Base-by-base conservation (phyloP, 805 yeast species). In the Cyberlindnera maritima region DNA sequence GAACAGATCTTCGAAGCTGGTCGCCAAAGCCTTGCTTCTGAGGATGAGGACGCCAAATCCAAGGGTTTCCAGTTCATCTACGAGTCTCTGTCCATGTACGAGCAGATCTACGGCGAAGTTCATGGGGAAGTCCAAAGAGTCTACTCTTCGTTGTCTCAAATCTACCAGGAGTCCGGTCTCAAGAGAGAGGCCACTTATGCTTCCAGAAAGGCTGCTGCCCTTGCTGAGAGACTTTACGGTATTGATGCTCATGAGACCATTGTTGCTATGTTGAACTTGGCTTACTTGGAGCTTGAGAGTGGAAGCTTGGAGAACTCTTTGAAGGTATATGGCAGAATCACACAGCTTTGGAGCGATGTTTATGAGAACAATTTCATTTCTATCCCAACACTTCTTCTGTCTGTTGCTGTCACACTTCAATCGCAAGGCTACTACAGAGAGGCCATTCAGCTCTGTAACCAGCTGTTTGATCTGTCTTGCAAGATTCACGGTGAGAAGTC, bases 211-310 rank as follows among this genome's bases (percentile, higher is more conserved):
- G 80, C 96, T 2, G 76, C 81, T 51, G 70, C 80, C 34, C 79
- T 90, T 50, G 74, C 83, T 49, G 98, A 92, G 72, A 81, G 98
- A 68, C 75, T 82, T 12, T 65, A 72, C 43, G 99, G 99, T 51
- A 65, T 81, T 52, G 98, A 92, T 61, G 79, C 94, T 13, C 79
- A 77, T 58, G 92, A 89, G 53, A 77, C 91, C 21, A 65, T 88
- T 33, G 76, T 88, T 54, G 72, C 88, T 35, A 79, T 85, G 62
- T 74, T 83, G 57, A 89, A 88, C 66, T 69, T 91, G 55, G 95
- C 94, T 1, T 77, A 74, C 59, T 75, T 77, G 59, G 97, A 91
- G 65, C 69, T 80, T 35, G 68, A 78, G 10, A 77, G 79, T 54
- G 79, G 79, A 31, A 79, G 81, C 56, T 68, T 78, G 34, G 66